Conservation (phyloP, 257 asterid species). For the Sherardia arvensis region DNA sequence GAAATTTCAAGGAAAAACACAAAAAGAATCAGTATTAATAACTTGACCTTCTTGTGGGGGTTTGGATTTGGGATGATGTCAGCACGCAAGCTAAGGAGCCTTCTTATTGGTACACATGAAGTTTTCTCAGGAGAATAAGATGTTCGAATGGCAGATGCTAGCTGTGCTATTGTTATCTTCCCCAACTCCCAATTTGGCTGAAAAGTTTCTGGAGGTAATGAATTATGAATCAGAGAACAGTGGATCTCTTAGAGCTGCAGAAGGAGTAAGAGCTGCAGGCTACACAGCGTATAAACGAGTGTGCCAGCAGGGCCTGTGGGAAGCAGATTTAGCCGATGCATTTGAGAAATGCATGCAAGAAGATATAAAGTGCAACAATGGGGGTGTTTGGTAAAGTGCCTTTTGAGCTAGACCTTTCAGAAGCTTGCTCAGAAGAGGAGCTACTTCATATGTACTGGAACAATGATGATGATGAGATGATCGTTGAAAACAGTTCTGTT, state of each 20-base stretch:
- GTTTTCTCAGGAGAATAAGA: conserved; percentile 49
- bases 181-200: conserved; percentile 39
- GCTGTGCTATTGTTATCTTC: conserved; percentile 69
- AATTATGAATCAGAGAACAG: conserved; percentile 32
- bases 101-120: conserved; percentile 44
- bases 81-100: conserved; percentile 42
- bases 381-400: no score
- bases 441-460: conserved; percentile 43
- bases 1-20: conserved; percentile 18
- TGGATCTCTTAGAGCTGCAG: conserved; percentile 30
- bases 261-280: conserved; percentile 57
- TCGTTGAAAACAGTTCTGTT: conserved; percentile 27
- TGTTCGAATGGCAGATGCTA: conserved; percentile 58
- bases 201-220: conserved; percentile 42
- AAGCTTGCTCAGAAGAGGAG: conserved; percentile 26
- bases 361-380: no score
- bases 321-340: conserved; percentile 52
- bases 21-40: no score
- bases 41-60: no score
- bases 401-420: conserved; percentile 23
- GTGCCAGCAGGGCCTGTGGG: conserved; percentile 46
- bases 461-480: conserved; percentile 61
- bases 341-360: conserved; percentile 51
- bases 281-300: conserved; percentile 46
- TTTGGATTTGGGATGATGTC: conserved; percentile 23